Base-by-base conservation (phyloP, 495 filamentous ascomycete species). In the Penicillium goetzii region DNA sequence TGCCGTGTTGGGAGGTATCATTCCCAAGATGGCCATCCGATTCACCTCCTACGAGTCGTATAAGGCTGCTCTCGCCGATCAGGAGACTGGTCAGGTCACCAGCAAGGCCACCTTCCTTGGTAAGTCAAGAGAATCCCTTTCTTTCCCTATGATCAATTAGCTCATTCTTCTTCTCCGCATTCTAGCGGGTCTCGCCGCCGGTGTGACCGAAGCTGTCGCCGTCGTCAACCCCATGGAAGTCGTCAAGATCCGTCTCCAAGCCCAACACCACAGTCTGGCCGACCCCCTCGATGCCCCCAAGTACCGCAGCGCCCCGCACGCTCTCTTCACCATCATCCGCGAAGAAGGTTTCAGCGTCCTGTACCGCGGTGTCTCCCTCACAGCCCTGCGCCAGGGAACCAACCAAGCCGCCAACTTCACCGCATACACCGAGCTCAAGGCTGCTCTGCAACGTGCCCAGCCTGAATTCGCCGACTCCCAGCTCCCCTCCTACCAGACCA, bases 341-440 rank as follows among this genome's bases (percentile, higher is more conserved):
- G 95, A 99, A 76, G 95, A 99, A 80, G 95, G 95, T 1, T 73
- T 91, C 73, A 86, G 90, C 58, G 88, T 92, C 5, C 77, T 99
- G 36, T 99, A 97, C 76, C 90, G 95, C 52, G 95, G 95, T 68
- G 93, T 99, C 15, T 91, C 90, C 19, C 85, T 99, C 23, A 99
- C 95, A 2, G 95, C 93, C 2, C 85, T 98, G 59, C 86, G 95
- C 56, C 95, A 99, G 77, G 95, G 94, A 59, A 93, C 88, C 61
- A 99, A 99, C 81, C 95, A 99, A 80, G 95, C 96, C 12, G 90
- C 96, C 72, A 99, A 99, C 83, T 99, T 99, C 83, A 97, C 93
- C 30, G 96, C 96, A 12, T 99, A 99, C 79, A 92, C 90, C 1
- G 89, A 97, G 77, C 89, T 98, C 76, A 96, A 96, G 80, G 84